Base-by-base conservation (phyloP, 2,329 filamentous ascomycete species). In the Verticillium longisporum region DNA sequence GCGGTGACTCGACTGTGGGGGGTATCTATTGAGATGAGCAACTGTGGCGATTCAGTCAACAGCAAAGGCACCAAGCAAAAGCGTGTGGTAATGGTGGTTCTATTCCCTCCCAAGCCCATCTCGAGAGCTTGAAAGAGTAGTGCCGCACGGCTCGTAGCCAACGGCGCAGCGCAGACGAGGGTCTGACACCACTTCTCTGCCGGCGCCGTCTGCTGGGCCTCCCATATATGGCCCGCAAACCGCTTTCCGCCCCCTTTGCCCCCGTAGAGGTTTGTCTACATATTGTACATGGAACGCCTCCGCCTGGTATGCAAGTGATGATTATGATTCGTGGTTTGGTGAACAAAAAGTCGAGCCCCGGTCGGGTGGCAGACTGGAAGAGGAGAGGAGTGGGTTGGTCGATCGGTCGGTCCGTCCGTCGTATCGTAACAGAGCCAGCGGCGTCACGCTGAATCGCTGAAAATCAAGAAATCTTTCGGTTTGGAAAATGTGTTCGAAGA, bases 271-370 rank as follows among this genome's bases (percentile, higher is more conserved):
- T 54, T 26, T 50, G 60, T 61, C 38, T 45, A 45, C 38, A 55
- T 63, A 64, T 62, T 56, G 37, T 63, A 64, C 63, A 64, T 60
- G 55, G 58, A 63, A 64, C 63, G 62, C 61, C 58, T 21, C 58
- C 36, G 56, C 59, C 26, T 58, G 37, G 53, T 50, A 54, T 53
- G 56, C 56, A 54, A 58, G 50, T 55, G 59, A 61, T 63, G 56
- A 63, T 37, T 18, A 58, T 58, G 58, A 63, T 37, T 60, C 58
- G 60, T 57, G 54, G 54, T 60, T 54, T 57, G 36, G 13, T 53
- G 32, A 59, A 63, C 54, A 62, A 38, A 64, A 38, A 15, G 41
- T 45, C 60, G 54, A 26, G 55, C 37, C 58, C 18, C 26, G n/a
- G 41, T 31, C 26, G 14, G 14, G 56, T 18, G 31, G 38, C 41